These are phyloP conservation scores for Austroboletus niveus DNA, from an alignment of 1,284 basidiomycete species.

Conservation along the genomic window DNA sequence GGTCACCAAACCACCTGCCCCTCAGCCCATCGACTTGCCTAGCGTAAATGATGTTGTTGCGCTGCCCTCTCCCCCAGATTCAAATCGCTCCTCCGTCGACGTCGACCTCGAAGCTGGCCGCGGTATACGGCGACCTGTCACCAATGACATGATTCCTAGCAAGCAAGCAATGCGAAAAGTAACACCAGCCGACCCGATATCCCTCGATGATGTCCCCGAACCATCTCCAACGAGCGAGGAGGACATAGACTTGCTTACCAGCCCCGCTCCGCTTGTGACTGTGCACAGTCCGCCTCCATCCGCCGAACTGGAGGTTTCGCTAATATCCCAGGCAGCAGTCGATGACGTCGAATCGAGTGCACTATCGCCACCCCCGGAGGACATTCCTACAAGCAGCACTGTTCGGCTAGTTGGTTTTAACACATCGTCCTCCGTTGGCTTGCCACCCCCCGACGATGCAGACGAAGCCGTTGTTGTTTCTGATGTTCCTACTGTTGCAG, in stretches of 20 bases:
- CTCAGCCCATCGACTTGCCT: slow-evolving; percentile 62
- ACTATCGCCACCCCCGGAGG: slow-evolving; percentile 5
- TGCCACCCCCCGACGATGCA: slow-evolving; percentile 21
- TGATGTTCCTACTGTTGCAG: slow-evolving; percentile 22
- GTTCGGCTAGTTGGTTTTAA: slow-evolving; percentile 59
- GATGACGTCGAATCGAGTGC: slow-evolving; percentile 7
- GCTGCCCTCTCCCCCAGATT: slow-evolving; percentile 44
- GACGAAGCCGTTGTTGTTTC: slow-evolving; percentile 24
- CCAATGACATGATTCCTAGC: slow-evolving; percentile 2
- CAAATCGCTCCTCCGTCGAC: slow-evolving; percentile 45
- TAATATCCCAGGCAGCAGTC: not conserved
- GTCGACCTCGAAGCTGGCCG: slow-evolving; percentile 62
- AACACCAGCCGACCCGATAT: not conserved
- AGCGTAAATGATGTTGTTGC: slow-evolving; percentile 57
- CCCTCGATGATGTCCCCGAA: slow-evolving; percentile 9
- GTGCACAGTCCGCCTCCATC: slow-evolving; percentile 20
- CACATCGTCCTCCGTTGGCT: slow-evolving; percentile 36
- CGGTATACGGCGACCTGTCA: slow-evolving; percentile 36
- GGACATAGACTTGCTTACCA: slow-evolving; percentile 46
- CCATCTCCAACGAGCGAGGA: slow-evolving; percentile 25
- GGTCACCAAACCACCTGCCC: slow-evolving; percentile 66
- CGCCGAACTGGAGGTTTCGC: slow-evolving; percentile 3
- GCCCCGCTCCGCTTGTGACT: slow-evolving; percentile 38
- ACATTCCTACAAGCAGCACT: slow-evolving; percentile 35
- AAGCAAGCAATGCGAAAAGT: slow-evolving; percentile 8